These are phyloP conservation scores for Fraxinus velutina DNA, from an alignment of 305 asterid species.

Conservation along the genomic window DNA sequence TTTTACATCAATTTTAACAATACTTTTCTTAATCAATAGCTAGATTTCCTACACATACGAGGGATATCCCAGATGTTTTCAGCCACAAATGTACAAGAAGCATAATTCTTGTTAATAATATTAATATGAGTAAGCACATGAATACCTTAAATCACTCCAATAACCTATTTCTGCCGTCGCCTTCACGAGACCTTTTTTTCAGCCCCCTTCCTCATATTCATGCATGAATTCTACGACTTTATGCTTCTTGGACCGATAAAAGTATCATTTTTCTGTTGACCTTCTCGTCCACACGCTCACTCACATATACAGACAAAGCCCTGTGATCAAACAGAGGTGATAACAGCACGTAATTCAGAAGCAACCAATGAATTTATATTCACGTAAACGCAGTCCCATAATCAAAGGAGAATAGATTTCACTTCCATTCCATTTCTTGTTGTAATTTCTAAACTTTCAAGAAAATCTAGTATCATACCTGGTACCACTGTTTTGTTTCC, in stretches of 20 bases:
- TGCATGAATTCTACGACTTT: not conserved
- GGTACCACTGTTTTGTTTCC: conserved; percentile 26
- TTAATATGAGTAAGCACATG: not conserved
- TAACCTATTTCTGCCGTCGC: conserved; percentile 42
- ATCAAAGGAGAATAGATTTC: not conserved
- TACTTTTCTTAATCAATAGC: too few species aligned
- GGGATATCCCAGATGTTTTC: too few species aligned
- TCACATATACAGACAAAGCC: not conserved
- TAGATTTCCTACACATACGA: too few species aligned
- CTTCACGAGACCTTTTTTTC: conserved; percentile 55
- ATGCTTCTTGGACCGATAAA: not conserved
- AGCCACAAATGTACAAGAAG: too few species aligned
- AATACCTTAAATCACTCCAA: not conserved
- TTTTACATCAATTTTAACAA: too few species aligned
- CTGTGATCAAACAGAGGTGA: not conserved
- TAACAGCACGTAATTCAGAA: not conserved
- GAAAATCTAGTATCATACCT: not conserved
- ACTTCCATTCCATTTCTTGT: not conserved
- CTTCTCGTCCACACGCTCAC: not conserved
- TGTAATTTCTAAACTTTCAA: not conserved
- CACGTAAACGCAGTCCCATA: conserved; percentile 28
- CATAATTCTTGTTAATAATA: not conserved
- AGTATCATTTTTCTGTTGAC: not conserved
- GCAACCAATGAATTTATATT: conserved; percentile 13
- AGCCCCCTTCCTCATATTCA: conserved; percentile 11